These are phyloP conservation scores for Cryptosporidium sp. DNA, from an alignment of 169 alveolate genomes.

Conservation along the genomic window DNA sequence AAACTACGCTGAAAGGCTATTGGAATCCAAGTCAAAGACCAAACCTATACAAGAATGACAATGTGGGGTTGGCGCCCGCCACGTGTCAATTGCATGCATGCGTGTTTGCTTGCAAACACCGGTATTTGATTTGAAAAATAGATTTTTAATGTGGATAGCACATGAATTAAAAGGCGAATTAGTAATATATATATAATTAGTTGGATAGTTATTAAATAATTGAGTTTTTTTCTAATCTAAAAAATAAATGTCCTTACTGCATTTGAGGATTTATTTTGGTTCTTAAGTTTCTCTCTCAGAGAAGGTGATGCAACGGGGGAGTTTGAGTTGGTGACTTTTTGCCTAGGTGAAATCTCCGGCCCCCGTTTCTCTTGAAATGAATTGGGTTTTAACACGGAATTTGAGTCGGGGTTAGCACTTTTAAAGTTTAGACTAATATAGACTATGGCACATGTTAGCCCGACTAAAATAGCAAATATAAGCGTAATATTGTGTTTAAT, in stretches of 20 bases:
- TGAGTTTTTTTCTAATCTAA: neutral
- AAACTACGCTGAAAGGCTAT: constrained; percentile 83
- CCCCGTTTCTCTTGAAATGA: constrained; percentile 7
- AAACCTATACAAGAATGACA: constrained; percentile 1
- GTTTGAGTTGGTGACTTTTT: neutral
- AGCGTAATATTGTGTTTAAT: neutral
- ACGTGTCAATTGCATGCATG: neutral
- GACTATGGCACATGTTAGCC: neutral
- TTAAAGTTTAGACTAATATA: neutral
- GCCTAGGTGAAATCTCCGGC: neutral
- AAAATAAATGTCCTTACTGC: constrained; percentile 3
- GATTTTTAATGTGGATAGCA: constrained; percentile 1
- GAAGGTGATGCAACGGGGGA: neutral
- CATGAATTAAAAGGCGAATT: neutral
- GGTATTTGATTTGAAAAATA: neutral
- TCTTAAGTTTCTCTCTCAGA: neutral
- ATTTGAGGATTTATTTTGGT: neutral
- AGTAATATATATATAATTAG: neutral
- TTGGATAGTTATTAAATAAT: neutral
- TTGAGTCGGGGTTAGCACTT: neutral
- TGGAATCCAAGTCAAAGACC: constrained; percentile 75
- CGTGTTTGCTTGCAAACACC: neutral
- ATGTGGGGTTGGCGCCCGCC: neutral
- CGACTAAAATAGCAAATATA: neutral
- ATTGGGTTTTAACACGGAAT: neutral